A percentile compares a stretch with the other conserved stretches of the same genome.
Conservation (phyloP, 768 basidiomycete genomes). For the Tremella yokohamensis region DNA sequence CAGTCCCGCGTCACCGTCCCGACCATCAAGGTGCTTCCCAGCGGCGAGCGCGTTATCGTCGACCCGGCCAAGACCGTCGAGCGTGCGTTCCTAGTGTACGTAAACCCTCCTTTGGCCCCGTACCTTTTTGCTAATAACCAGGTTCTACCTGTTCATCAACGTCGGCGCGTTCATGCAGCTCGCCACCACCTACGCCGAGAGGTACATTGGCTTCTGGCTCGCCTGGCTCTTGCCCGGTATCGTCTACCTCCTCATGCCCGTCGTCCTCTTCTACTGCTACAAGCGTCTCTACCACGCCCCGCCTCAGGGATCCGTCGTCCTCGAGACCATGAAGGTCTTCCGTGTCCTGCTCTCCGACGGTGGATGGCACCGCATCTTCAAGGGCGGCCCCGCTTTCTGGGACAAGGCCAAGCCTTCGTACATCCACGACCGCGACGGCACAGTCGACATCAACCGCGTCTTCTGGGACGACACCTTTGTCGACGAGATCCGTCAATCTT, state of each 20-base stretch:
- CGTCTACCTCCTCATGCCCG: conserved; percentile 47
- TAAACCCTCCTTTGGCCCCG: too few relatives aligned
- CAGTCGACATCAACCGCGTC: conserved; percentile 25
- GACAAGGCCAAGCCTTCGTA: conserved; percentile 44
- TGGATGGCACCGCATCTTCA: conserved; percentile 31
- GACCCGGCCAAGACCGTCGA: conserved; percentile 44
- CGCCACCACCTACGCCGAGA: conserved; percentile 47
- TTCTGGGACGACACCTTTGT: conserved; percentile 52
- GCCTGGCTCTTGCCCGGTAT: conserved; percentile 47
- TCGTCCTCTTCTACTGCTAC: conserved; percentile 38
- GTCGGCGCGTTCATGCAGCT: conserved; percentile 48
- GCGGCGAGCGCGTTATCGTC: conserved; percentile 46
- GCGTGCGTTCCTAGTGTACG: conserved; percentile 24
- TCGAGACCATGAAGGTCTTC: conserved; percentile 40
- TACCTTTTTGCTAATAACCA: too few relatives aligned
- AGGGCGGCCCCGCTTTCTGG: conserved; percentile 45
- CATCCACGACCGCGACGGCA: conserved; percentile 33
- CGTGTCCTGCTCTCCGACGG: conserved; percentile 24
- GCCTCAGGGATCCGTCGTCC: conserved; percentile 48
- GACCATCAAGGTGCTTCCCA: conserved; percentile 27
- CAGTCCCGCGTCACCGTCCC: conserved; percentile 44
- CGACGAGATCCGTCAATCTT: conserved; percentile 44
- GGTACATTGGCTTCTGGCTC: conserved; percentile 50
- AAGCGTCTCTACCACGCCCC: conserved; percentile 44
- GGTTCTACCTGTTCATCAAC: conserved; percentile 47